Conservation (phyloP, 1,284 basidiomycete genomes). For the Leccinum pachyderme region DNA sequence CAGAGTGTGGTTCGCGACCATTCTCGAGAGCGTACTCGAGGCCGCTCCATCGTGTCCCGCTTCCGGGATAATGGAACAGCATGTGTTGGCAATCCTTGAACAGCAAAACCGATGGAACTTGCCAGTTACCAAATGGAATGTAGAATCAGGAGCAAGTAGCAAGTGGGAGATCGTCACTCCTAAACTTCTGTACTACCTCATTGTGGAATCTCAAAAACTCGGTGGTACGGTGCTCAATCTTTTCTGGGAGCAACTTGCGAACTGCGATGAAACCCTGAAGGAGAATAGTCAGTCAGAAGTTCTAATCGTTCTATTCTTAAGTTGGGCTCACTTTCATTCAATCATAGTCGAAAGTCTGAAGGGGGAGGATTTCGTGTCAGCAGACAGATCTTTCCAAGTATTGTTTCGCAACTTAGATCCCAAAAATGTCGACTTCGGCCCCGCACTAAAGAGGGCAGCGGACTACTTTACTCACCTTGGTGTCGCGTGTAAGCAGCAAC, state of each 20-base stretch:
- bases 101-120: too few species aligned
- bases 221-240: background rate
- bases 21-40: too few species aligned
- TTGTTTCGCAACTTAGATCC: constrained; percentile 4
- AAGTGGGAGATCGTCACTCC: background rate
- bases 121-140: too few species aligned
- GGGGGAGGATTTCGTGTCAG: background rate
- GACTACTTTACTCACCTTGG: constrained; percentile 7
- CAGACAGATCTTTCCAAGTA: background rate
- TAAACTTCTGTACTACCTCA: background rate
- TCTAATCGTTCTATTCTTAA: too few species aligned
- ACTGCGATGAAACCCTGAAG: background rate
- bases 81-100: too few species aligned
- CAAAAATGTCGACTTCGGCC: background rate
- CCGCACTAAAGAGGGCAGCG: background rate
- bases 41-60: too few species aligned
- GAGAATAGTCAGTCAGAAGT: background rate
- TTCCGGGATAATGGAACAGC: too few species aligned
- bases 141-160: background rate
- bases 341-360: background rate
- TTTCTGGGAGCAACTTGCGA: constrained; percentile 1
- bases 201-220: constrained; percentile 2
- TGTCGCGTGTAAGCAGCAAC: constrained; percentile 5
- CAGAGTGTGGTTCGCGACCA: too few species aligned
- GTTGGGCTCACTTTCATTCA: background rate